A percentile compares a stretch with the other conserved stretches of the same genome.
phyloP scores from a whole-genome alignment of 75 land plant species.

The Cunninghamia lanceolata region DNA sequence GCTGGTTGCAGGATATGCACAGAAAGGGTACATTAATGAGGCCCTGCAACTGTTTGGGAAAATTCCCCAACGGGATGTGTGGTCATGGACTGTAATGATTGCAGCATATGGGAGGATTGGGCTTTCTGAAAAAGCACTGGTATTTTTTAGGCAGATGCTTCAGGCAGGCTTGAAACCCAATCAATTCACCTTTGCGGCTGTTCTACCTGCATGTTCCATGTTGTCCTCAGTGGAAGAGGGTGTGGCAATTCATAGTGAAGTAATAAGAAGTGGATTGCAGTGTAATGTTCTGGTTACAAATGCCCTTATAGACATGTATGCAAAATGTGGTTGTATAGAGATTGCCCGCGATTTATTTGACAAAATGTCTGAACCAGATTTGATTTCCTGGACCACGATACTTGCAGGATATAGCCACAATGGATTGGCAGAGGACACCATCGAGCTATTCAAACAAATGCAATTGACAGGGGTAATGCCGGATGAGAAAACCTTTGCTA shows the following conservation, averaged over 20 bases:
- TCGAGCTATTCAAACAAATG: constrained; percentile 17
- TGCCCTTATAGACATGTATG: constrained; percentile 20
- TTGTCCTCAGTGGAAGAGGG: neutral
- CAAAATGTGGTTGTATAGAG: constrained; percentile 18
- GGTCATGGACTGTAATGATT: constrained; percentile 23
- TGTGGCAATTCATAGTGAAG: neutral
- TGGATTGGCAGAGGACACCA: constrained; percentile 13
- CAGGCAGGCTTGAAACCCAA: constrained; percentile 10
- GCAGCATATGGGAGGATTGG: constrained; percentile 16
- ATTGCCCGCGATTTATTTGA: constrained; percentile 15
- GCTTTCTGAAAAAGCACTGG: constrained; percentile 2
- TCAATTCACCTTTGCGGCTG: neutral
- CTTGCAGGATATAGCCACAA: constrained; percentile 13
- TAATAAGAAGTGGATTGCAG: constrained; percentile 6
- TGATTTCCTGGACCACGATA: constrained; percentile 22
- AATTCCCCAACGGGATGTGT: constrained; percentile 6
- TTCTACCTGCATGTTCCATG: constrained; percentile 3
- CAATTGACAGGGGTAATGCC: neutral
- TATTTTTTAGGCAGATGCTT: constrained; percentile 10
- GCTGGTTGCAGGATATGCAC: constrained; percentile 12
- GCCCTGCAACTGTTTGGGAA: constrained; percentile 3
- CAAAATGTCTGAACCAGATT: neutral
- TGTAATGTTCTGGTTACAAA: constrained; percentile 12
- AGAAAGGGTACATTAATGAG: too few species aligned
- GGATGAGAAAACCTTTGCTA: constrained; percentile 11